phyloP scores from a whole-genome alignment of 2,329 filamentous ascomycete species.

The Ceratocystis ficicola region DNA sequence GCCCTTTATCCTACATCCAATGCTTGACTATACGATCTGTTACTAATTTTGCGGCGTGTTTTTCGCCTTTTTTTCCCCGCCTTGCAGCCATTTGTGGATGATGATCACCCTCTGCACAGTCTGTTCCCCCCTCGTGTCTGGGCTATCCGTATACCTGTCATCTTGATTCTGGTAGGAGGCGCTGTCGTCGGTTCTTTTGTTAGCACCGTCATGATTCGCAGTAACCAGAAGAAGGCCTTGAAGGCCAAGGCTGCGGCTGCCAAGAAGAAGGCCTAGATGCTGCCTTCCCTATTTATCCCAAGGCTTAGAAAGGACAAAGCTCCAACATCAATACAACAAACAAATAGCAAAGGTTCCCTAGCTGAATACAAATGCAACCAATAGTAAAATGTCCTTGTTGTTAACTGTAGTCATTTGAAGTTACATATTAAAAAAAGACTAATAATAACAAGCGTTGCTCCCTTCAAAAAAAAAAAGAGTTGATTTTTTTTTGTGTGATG shows the following conservation, averaged over 20 bases:
- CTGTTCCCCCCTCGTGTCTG: constrained; percentile 95
- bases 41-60: too few relatives aligned
- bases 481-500: constrained; percentile 6
- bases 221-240: constrained; percentile 92
- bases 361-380: too few relatives aligned
- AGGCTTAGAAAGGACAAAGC: too few relatives aligned
- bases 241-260: constrained; percentile 67
- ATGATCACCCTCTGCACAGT: constrained; percentile 81
- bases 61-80: neutral
- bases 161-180: constrained; percentile 80
- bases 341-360: neutral
- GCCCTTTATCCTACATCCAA: neutral
- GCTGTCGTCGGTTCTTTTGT: constrained; percentile 95
- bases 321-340: neutral
- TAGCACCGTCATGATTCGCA: constrained; percentile 95
- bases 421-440: neutral
- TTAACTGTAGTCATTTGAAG: neutral
- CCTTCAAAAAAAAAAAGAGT: constrained; percentile 1
- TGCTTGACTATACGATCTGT: neutral
- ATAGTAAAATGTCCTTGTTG: too few relatives aligned
- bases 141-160: constrained; percentile 97
- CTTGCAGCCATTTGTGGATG: constrained; percentile 84
- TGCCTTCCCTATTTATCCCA: neutral
- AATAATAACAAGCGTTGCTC: neutral
- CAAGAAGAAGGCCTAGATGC: constrained; percentile 69